Percentiles rank a stretch among this genome's conserved stretches.
phyloP scores from a whole-genome alignment of 768 basidiomycete species.

The Hygrophoropsis aurantiaca region DNA sequence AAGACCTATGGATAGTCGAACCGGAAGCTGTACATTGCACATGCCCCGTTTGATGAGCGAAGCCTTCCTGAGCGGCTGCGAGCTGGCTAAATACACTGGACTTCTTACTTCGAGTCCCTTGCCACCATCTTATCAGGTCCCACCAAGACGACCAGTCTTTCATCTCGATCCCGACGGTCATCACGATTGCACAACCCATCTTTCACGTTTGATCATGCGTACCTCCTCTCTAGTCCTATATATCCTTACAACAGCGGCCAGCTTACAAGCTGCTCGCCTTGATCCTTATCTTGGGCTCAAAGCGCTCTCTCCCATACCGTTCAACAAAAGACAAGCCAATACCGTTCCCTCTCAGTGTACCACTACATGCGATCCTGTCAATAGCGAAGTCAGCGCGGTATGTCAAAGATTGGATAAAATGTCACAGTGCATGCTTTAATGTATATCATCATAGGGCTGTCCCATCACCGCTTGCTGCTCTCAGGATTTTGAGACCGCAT shows the following conservation, averaged over 20 bases:
- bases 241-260: slow-evolving; percentile 4
- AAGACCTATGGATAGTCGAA: background rate
- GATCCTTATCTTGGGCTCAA: slow-evolving; percentile 5
- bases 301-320: slow-evolving; percentile 1
- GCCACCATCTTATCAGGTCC: background rate
- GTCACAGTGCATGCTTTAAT: background rate
- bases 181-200: background rate
- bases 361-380: slow-evolving; percentile 21
- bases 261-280: slow-evolving; percentile 2
- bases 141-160: background rate
- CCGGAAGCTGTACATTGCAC: too few species aligned
- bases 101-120: too few species aligned
- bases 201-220: slow-evolving; percentile 14
- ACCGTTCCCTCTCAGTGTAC: slow-evolving; percentile 22
- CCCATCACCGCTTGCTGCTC: slow-evolving; percentile 38
- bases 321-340: slow-evolving; percentile 18
- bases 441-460: slow-evolving; percentile 19
- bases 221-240: background rate
- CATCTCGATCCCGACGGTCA: background rate
- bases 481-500: slow-evolving; percentile 34
- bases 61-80: too few species aligned
- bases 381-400: slow-evolving; percentile 22
- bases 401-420: background rate
- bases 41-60: too few species aligned
- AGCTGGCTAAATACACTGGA: too few species aligned